Evolutionary conservation across 2,329 filamentous ascomycete genomes (phyloP), one percentile per base, ranked within the genome.

Genomic region (Sarocladium oryzae): DNA sequence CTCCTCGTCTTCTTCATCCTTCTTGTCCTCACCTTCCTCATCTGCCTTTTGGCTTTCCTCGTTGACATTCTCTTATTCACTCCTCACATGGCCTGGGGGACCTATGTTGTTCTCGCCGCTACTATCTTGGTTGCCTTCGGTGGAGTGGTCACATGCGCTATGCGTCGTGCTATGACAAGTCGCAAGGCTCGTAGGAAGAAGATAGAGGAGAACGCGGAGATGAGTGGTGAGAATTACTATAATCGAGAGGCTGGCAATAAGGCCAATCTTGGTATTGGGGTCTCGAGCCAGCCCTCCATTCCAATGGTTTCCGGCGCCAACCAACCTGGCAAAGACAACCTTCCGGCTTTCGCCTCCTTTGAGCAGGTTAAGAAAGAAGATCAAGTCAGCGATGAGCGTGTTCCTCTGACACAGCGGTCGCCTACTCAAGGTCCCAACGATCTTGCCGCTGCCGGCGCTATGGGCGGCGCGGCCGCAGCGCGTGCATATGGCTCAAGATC

Each of bases 181-280:
- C 82, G 92, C 60, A 96, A 96, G 72, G 88, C 91, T n/a, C 81
- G 91, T 55, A 91, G 93, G 76, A 89, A 85, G 73, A 82, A 89
- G 41, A 95, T 97, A 63, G 89, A 84, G 2, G 88, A 95, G 67
- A 96, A 97, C 64, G 89, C 91, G 7, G 91, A 97, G 65, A 97
- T 97, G 91, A 97, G 88, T 65, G 92, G 92, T 24, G 84, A 93
- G 61, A 93, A 91, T 63, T 96, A 86, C 66, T 96, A 95, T 69
- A 86, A 85, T 61, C 78, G 85, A 53, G 81, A 86, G 67, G 77
- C 73, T 33, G 69, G 73, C 48, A 28, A 13, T 20, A 77, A 82
- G 54, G 63, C 74, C 32, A 60, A 68, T 35, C 65, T 69, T 2
- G 65, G 69, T 2, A 54, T 61, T 41, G 64, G 70, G 28, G 28